A percentile compares a stretch with the other conserved stretches of the same genome.
Evolutionary conservation across 78 protist species (phyloP).

Genomic region (Polysphondylium violaceum): DNA sequence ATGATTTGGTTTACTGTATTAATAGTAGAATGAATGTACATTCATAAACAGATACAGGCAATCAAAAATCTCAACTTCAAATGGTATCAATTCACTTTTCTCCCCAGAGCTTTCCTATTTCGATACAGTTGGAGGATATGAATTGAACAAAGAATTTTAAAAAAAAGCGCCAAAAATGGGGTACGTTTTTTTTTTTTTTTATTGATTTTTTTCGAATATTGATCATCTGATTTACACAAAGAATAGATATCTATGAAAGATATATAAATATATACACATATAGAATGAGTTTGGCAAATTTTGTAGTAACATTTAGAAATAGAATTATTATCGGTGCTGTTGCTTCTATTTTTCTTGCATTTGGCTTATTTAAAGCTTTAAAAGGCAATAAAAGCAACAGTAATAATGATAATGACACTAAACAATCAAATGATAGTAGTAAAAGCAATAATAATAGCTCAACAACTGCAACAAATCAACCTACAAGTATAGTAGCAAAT

Average conservation of each 20-base stretch:
- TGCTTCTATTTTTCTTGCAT: not conserved
- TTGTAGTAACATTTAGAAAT: not conserved
- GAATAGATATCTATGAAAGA: not conserved
- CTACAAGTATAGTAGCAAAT: not conserved
- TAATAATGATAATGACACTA: not conserved
- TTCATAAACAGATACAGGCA: no score
- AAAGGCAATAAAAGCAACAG: not conserved
- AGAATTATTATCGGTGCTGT: constrained; percentile 5
- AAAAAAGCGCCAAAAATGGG: no score
- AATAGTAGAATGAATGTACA: no score
- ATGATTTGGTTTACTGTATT: no score
- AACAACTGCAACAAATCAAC: not conserved
- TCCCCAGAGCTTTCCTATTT: no score
- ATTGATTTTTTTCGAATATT: not conserved
- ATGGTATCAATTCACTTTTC: no score
- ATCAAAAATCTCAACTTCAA: no score
- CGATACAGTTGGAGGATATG: no score
- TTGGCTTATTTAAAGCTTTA: constrained; percentile 16
- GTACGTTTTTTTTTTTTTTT: constrained; percentile 2
- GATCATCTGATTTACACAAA: not conserved
- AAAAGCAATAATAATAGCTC: not conserved
- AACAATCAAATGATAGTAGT: not conserved
- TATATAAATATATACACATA: no score
- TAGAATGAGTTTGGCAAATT: not conserved
- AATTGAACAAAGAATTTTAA: no score